Percentiles rank a stretch among this genome's conserved stretches.
These are phyloP conservation scores for Metschnikowia chrysomelidarum DNA, from an alignment of 805 yeast genomes.

Conservation along the genomic window DNA sequence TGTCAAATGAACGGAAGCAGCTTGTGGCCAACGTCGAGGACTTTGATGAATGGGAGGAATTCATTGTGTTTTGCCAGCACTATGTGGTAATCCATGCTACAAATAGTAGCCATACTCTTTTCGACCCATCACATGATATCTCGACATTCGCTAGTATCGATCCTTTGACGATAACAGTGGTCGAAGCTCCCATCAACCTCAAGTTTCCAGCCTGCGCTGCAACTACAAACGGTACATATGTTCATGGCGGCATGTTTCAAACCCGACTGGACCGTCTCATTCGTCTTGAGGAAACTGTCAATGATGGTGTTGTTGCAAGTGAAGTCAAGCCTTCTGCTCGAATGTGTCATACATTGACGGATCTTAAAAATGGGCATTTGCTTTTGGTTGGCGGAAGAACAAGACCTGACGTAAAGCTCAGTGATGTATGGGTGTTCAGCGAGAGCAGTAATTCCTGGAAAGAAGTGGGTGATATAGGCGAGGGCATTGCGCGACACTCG, in stretches of 20 bases:
- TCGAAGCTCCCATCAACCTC: slow-evolving; percentile 20
- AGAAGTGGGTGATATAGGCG: slow-evolving; percentile 27
- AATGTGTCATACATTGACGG: slow-evolving; percentile 56
- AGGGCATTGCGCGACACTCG: slow-evolving; percentile 15
- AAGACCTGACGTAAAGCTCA: slow-evolving; percentile 49
- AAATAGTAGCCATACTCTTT: slow-evolving; percentile 23
- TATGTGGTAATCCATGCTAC: slow-evolving; percentile 68
- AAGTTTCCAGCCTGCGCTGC: slow-evolving; percentile 39
- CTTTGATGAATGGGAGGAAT: slow-evolving; percentile 86
- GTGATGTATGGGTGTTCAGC: slow-evolving; percentile 27
- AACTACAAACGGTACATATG: slow-evolving; percentile 20
- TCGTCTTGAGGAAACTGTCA: neutral
- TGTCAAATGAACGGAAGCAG: slow-evolving; percentile 36
- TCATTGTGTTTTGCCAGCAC: slow-evolving; percentile 71
- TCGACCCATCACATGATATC: neutral
- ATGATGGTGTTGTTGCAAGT: slow-evolving; percentile 3
- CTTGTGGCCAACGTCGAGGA: slow-evolving; percentile 54
- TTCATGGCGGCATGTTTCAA: slow-evolving; percentile 44
- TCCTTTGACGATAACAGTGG: neutral
- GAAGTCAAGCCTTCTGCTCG: slow-evolving; percentile 38
- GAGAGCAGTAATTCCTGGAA: slow-evolving; percentile 37
- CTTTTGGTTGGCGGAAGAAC: slow-evolving; percentile 66
- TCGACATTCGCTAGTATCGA: neutral
- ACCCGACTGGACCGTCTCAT: slow-evolving; percentile 21
- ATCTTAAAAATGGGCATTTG: slow-evolving; percentile 23